These are phyloP conservation scores for Fusarium sp. DNA, from an alignment of 2,329 filamentous ascomycete genomes.

Conservation along the genomic window DNA sequence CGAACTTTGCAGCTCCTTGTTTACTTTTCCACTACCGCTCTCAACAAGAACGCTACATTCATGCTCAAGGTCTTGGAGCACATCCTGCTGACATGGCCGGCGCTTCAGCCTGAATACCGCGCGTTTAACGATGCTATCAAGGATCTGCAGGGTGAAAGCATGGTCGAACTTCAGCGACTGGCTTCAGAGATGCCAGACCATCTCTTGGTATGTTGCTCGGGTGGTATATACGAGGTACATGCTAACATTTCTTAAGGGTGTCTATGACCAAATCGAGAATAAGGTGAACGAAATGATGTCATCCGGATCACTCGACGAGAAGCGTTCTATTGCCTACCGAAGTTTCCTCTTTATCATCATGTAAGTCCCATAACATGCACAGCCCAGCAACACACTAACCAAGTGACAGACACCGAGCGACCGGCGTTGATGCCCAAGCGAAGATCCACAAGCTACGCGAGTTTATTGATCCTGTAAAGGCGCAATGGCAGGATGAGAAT, in stretches of 20 bases:
- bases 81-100: conserved; percentile 85
- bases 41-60: conserved; percentile 81
- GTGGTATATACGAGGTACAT: not conserved
- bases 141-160: conserved; percentile 85
- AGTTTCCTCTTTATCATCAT: conserved; percentile 95
- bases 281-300: conserved; percentile 84
- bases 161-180: conserved; percentile 87
- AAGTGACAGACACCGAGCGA: conserved; percentile 76
- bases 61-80: conserved; percentile 92
- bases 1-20: conserved; percentile 84
- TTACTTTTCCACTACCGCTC: conserved; percentile 82
- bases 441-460: conserved; percentile 77
- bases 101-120: conserved; percentile 74
- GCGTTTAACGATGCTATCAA: conserved; percentile 90
- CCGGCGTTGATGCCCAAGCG: conserved; percentile 74
- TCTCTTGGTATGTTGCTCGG: conserved; percentile 69
- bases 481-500: conserved; percentile 79
- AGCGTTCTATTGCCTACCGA: conserved; percentile 84
- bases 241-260: conserved; percentile 62
- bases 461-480: conserved; percentile 85
- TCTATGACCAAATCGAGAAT: conserved; percentile 86
- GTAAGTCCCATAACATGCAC: conserved; percentile 54
- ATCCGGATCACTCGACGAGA: conserved; percentile 79
- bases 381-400: conserved; percentile 19
- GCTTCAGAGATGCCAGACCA: conserved; percentile 93